Percentiles rank a stretch among this genome's conserved stretches.
phyloP scores from a whole-genome alignment of 2,329 filamentous ascomycete genomes.

The Nemania sp. region DNA sequence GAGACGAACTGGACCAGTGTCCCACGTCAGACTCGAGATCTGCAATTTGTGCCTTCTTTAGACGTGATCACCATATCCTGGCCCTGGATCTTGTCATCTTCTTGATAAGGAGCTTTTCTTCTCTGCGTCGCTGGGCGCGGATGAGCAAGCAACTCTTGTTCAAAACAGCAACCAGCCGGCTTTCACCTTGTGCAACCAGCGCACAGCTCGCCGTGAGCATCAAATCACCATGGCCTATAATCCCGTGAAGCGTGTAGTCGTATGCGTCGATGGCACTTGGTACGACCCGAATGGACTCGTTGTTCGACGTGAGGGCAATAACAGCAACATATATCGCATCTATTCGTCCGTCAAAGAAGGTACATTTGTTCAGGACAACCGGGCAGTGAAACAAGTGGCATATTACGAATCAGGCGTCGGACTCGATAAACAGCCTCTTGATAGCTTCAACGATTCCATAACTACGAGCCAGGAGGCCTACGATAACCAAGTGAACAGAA shows the following conservation, averaged over 20 bases:
- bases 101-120: conserved; percentile 29
- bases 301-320: conserved; percentile 40
- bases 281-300: conserved; percentile 39
- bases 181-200: conserved; percentile 23
- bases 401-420: conserved; percentile 43
- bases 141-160: conserved; percentile 2
- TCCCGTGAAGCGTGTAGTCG: conserved; percentile 43
- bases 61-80: conserved; percentile 31
- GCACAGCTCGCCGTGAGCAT: conserved; percentile 9
- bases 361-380: conserved; percentile 40
- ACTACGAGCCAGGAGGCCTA: conserved; percentile 36
- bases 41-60: conserved; percentile 32
- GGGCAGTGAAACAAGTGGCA: conserved; percentile 41
- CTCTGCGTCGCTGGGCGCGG: conserved; percentile 11
- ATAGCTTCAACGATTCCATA: conserved; percentile 41
- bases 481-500: conserved; percentile 40
- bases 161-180: conserved; percentile 1
- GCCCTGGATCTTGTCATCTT: conserved; percentile 12
- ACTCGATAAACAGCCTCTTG: conserved; percentile 35
- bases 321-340: conserved; percentile 43
- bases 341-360: conserved; percentile 40
- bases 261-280: conserved; percentile 42
- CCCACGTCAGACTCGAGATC: conserved; percentile 38
- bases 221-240: conserved; percentile 32
- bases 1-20: conserved; percentile 2